phyloP scores from a whole-genome alignment of 495 filamentous ascomycete species.

The Letharia columbiana region DNA sequence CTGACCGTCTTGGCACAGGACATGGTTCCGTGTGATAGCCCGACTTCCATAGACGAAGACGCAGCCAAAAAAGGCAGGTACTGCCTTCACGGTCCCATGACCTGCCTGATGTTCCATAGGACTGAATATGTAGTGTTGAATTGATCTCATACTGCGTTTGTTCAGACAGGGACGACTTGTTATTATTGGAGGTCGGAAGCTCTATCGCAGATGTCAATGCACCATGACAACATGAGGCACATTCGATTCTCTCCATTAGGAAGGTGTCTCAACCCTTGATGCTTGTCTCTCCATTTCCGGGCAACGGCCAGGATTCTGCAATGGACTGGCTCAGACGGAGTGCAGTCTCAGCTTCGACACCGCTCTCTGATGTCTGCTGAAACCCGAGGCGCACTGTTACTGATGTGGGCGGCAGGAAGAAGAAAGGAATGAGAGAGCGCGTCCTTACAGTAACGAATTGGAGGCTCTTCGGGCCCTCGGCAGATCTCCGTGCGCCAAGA shows the following conservation, averaged over 20 bases:
- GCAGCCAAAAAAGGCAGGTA: neutral
- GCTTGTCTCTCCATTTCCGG: neutral
- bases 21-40: neutral
- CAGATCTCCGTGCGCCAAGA: neutral
- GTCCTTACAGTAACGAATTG: neutral
- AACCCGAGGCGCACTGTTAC: neutral
- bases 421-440: neutral
- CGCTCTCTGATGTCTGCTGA: neutral
- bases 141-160: neutral
- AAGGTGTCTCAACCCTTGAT: neutral
- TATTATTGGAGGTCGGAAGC: neutral
- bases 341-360: neutral
- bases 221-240: constrained; percentile 3
- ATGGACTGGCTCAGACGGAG: neutral
- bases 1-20: neutral
- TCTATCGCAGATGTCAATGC: neutral
- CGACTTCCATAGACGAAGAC: neutral
- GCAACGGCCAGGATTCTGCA: neutral
- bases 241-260: constrained; percentile 2
- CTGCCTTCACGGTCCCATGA: neutral
- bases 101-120: constrained; percentile 1
- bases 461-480: neutral
- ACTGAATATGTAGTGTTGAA: neutral
- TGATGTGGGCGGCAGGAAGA: neutral
- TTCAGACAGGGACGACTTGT: neutral